Base-by-base conservation (phyloP, 352 stramenopile genomes). In the Elongisporangium prolatum region DNA sequence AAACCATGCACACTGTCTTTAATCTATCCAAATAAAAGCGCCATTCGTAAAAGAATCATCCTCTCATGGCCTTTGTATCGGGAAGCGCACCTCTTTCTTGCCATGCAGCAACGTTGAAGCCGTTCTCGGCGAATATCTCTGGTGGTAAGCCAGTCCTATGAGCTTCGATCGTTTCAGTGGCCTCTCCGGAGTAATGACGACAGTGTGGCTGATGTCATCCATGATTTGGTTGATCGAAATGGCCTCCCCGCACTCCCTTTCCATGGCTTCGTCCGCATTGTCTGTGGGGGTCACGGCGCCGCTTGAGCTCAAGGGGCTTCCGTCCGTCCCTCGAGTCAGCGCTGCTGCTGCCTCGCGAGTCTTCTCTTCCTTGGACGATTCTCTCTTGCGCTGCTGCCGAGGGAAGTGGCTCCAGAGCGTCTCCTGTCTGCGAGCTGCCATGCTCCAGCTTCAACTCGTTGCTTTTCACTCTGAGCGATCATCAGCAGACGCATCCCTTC, bases 1-100 rank as follows among this genome's bases (percentile, higher is more conserved):
- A 89, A 67, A 11, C 84, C 84, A 55, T 93, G 84, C 1, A 93
- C 76, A 37, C 74, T 89, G 68, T 93, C 84, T 52, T 89, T 93
- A 51, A 93, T 89, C 84, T 90, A 53, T 40, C 18, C n/a, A 16
- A 16, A 22, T 56, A 21, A 21, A 50, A n/a, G 28, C n/a, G 2
- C 7, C 4, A 62, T 11, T 55, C 10, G 57, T n/a, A 25, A 38
- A 2, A 10, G 37, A 56, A n/a, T 61, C 11, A 21, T 38, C 18
- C n/a, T 65, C 7, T 3, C 38, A 44, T 8, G 44, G 49, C 50
- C 38, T 11, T 56, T 48, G 40, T 44, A 22, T 25, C 10, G 8
- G 16, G 17, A 63, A 17, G 24, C 64, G 21, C 52, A 84, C 78
- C 58, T 80, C 74, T 69, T 89, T 89, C 56, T 70, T 75, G 20